A percentile compares a stretch with the other conserved stretches of the same genome.
Evolutionary conservation across 2,329 filamentous ascomycete species (phyloP).

Genomic region (Aureobasidium mangrovei): DNA sequence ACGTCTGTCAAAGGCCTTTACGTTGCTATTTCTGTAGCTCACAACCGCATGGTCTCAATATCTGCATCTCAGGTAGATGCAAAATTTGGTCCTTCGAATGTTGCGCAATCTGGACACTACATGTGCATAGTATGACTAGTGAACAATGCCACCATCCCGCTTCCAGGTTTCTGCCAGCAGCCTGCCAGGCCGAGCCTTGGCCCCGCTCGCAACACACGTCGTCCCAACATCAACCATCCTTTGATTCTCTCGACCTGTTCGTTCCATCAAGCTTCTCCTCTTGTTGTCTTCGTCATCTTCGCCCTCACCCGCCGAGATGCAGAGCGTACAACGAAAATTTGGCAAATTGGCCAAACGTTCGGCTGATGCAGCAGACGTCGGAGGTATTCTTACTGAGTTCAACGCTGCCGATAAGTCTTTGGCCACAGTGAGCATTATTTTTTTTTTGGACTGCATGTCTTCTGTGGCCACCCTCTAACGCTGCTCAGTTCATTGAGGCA

Average conservation of each 20-base stretch:
- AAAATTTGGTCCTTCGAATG: too few species aligned
- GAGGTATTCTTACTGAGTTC: constrained; percentile 67
- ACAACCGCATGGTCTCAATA: too few species aligned
- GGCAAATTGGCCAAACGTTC: constrained; percentile 62
- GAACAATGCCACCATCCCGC: constrained; percentile 7
- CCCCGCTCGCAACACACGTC: constrained; percentile 12
- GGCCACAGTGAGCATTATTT: constrained; percentile 46
- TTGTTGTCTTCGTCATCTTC: neutral
- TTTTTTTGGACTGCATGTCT: neutral
- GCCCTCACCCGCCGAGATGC: constrained; percentile 42
- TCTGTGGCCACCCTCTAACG: neutral
- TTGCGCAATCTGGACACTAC: neutral
- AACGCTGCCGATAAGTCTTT: constrained; percentile 70
- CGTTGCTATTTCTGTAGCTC: too few species aligned
- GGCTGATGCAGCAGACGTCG: constrained; percentile 68
- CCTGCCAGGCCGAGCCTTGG: constrained; percentile 10
- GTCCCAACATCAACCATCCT: constrained; percentile 6
- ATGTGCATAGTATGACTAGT: constrained; percentile 17
- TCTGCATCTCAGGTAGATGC: too few species aligned
- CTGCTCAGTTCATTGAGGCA: constrained; percentile 53
- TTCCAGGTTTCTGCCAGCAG: neutral
- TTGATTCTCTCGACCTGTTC: neutral
- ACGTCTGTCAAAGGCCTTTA: too few species aligned
- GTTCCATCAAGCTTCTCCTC: neutral
- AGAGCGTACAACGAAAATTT: constrained; percentile 65